These are phyloP conservation scores for Coemansia aciculifera DNA, from an alignment of 192 early-diverging fungal species.

Conservation along the genomic window DNA sequence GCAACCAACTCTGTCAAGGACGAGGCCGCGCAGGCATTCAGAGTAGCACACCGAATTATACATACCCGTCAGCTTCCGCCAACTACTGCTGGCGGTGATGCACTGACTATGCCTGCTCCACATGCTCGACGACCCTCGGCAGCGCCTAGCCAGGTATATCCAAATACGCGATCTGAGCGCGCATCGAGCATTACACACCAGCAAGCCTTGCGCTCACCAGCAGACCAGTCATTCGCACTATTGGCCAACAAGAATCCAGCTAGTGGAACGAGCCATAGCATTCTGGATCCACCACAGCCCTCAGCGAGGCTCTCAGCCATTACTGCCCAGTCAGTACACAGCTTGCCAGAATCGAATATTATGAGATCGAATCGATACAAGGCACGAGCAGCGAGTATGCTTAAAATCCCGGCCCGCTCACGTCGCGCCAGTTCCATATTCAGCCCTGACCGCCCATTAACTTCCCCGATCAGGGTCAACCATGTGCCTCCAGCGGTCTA, in stretches of 20 bases:
- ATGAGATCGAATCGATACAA: background rate
- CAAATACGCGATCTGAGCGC: background rate
- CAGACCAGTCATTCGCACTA: background rate
- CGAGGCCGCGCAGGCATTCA: constrained; percentile 1
- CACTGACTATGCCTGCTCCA: background rate
- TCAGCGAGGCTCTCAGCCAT: background rate
- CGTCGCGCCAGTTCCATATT: constrained; percentile 7
- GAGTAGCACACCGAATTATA: constrained; percentile 9
- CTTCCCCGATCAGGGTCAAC: constrained; percentile 10
- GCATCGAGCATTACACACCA: background rate
- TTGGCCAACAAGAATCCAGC: background rate
- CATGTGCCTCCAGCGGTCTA: constrained; percentile 2
- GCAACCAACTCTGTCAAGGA: background rate
- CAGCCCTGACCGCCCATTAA: constrained; percentile 6
- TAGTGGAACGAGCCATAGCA: background rate
- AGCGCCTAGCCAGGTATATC: background rate
- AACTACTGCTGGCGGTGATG: background rate
- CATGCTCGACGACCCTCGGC: background rate
- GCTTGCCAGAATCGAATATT: background rate
- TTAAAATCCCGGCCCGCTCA: constrained; percentile 5
- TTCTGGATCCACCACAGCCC: background rate
- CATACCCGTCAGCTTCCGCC: background rate
- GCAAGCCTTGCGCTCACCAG: background rate
- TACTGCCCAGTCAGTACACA: background rate
- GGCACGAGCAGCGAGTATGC: constrained; percentile 8